Evolutionary conservation across 2,329 filamentous ascomycete species (phyloP), one percentile per base, ranked within the genome.

Genomic region (Cladosporium sp.): DNA sequence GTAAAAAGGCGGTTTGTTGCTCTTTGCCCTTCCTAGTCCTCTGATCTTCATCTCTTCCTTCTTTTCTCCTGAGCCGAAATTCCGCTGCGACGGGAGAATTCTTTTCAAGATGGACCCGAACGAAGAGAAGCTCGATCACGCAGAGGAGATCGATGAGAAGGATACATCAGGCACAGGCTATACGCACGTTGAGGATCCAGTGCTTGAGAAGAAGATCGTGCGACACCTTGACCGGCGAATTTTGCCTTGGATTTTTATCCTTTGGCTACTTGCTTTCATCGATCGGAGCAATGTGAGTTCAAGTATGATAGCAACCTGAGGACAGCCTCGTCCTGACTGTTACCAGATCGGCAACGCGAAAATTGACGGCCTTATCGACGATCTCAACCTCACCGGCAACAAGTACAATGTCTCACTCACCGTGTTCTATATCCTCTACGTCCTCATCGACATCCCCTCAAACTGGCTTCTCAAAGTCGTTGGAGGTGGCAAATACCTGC

Each of bases 191-290:
- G 45, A 63, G 59, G 43, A 57, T 31, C 52, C 45, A 14, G 64
- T 43, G n/a, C 43, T 46, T 10, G 50, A 53, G 31, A 46, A 46
- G 43, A 46, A 46, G 32, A 64, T 75, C 33, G 74, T 68, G 10
- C 61, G 68, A 18, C 73, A 72, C 44, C 68, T 75, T 46, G 73
- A 75, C 58, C 51, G 59, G 1, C 72, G 71, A 43, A 68, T 76
- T 31, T 59, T 76, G 9, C 73, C 73, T 3, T 74, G 71, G 72
- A 65, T 76, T 5, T 75, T 75, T 43, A 63, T 66, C 9, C 65
- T 76, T 11, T 76, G 72, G 70, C 67, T 75, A 3, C 65, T 76
- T n/a, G 71, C 73, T 7, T 75, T 75, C 64, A 75, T 77, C 53
- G 74, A 76, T 57, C 63, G 72, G 19, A 63, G 60, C 35, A 66